These are phyloP conservation scores for Rhododendron vialii DNA, from an alignment of 148 eudicot genomes.

Conservation along the genomic window DNA sequence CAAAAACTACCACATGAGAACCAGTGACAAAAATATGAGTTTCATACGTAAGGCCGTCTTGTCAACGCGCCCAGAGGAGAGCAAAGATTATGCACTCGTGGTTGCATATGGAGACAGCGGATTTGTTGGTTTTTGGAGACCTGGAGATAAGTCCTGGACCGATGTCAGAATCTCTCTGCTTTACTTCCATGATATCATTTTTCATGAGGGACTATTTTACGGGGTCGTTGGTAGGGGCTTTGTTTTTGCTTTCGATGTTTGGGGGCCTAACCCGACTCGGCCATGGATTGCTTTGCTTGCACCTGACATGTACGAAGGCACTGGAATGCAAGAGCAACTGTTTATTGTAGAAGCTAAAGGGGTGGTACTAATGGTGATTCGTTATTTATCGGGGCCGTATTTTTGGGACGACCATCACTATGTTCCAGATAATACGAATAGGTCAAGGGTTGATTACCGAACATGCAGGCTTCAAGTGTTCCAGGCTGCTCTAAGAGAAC, in stretches of 20 bases:
- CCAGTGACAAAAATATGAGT: neutral
- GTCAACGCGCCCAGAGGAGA: neutral
- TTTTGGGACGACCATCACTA: no score
- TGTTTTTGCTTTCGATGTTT: neutral
- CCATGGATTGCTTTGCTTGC: accelerated
- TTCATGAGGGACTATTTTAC: neutral
- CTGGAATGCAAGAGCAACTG: neutral
- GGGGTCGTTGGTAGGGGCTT: neutral
- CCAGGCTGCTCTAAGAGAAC: neutral
- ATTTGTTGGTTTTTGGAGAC: neutral
- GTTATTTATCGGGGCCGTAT: accelerated
- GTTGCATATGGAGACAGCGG: neutral
- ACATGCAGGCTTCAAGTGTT: neutral
- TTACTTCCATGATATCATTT: neutral
- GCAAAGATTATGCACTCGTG: neutral
- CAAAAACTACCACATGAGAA: neutral
- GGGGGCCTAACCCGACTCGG: neutral
- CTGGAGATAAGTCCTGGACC: neutral
- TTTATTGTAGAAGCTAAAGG: neutral
- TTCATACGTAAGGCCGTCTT: slow-evolving; percentile 10
- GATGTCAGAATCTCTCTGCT: neutral
- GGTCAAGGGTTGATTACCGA: neutral
- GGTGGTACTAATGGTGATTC: neutral
- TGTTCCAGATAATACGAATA: neutral
- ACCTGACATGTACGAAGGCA: no score